A percentile compares a stretch with the other conserved stretches of the same genome.
Evolutionary conservation across 2,329 filamentous ascomycete species (phyloP).

Genomic region (Penicillium griseofulvum): DNA sequence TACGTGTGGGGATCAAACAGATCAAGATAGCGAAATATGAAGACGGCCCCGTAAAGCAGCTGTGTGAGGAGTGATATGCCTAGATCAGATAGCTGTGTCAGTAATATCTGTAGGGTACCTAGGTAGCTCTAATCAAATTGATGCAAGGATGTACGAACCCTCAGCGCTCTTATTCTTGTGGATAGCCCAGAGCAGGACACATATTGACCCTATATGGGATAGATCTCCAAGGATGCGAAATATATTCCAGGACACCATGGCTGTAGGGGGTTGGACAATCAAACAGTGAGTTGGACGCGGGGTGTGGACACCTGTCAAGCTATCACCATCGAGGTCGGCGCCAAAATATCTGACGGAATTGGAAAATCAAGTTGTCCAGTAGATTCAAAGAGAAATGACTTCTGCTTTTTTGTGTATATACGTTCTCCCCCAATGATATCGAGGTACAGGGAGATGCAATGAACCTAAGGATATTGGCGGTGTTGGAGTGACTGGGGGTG

Average conservation of each 20-base stretch:
- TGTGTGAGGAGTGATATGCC: slow-evolving; percentile 89
- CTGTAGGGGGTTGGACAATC: slow-evolving; percentile 1
- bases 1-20: slow-evolving; percentile 56
- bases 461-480: not conserved
- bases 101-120: not conserved
- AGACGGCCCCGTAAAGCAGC: slow-evolving; percentile 80
- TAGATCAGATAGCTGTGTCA: slow-evolving; percentile 34
- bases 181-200: slow-evolving; percentile 86
- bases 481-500: slow-evolving; percentile 10
- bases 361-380: not conserved
- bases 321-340: not conserved
- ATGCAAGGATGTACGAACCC: slow-evolving; percentile 49
- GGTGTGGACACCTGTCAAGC: slow-evolving; percentile 6
- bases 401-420: not conserved
- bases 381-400: not conserved
- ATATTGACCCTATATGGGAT: slow-evolving; percentile 81
- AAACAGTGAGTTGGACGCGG: not conserved
- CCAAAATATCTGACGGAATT: not conserved
- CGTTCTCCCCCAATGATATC: not conserved
- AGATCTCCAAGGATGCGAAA: slow-evolving; percentile 81
- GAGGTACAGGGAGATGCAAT: not conserved
- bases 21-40: slow-evolving; percentile 82
- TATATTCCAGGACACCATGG: slow-evolving; percentile 35
- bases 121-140: not conserved
- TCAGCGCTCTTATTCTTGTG: slow-evolving; percentile 85